These are phyloP conservation scores for Aspergillus diversus DNA, from an alignment of 495 filamentous ascomycete genomes.

Conservation along the genomic window DNA sequence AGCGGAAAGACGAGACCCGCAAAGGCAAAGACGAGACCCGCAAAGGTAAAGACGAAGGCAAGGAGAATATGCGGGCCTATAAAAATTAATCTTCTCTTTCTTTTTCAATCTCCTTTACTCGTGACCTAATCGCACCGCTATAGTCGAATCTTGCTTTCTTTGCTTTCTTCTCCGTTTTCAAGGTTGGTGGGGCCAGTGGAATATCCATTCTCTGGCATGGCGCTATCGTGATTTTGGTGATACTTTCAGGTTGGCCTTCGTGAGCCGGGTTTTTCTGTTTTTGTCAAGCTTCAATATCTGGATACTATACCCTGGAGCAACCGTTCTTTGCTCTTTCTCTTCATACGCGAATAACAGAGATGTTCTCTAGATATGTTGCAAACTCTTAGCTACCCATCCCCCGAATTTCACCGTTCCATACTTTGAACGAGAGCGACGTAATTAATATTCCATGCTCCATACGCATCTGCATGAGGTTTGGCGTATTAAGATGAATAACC, in stretches of 20 bases:
- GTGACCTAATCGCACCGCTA: not conserved
- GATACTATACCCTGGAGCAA: slow-evolving; percentile 18
- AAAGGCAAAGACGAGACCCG: slow-evolving; percentile 38
- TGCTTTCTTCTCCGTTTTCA: no score
- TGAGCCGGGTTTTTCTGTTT: slow-evolving; percentile 2
- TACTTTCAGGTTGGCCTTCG: slow-evolving; percentile 1
- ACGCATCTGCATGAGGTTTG: no score
- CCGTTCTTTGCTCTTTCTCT: not conserved
- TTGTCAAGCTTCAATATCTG: slow-evolving; percentile 11
- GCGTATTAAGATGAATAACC: no score
- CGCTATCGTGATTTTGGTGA: slow-evolving; percentile 2
- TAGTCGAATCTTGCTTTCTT: not conserved
- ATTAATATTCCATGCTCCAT: no score
- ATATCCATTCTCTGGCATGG: slow-evolving; percentile 1
- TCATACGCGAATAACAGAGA: not conserved
- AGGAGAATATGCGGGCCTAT: slow-evolving; percentile 33
- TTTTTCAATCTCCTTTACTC: not conserved
- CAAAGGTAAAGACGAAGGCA: slow-evolving; percentile 33
- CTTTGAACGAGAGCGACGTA: no score
- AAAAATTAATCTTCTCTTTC: slow-evolving; percentile 9
- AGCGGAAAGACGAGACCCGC: slow-evolving; percentile 51
- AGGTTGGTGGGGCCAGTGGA: not conserved
- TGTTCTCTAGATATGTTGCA: no score
- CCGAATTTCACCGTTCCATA: no score
- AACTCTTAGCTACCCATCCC: no score